Evolutionary conservation across 1,284 basidiomycete species (phyloP).

Genomic region (Chalciporus sp.): DNA sequence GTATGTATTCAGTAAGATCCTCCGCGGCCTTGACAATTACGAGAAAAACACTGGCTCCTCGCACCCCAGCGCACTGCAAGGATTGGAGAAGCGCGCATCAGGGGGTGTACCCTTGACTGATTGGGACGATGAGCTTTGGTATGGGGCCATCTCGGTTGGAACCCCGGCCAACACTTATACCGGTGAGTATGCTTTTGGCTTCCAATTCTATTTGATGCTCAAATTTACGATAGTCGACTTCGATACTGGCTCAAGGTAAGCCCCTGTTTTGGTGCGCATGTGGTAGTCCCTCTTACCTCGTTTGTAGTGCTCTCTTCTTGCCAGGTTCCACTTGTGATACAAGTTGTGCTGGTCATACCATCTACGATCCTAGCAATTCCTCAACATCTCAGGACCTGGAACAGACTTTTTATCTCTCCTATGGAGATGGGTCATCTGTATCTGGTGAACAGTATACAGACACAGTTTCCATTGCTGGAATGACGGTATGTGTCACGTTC

Average conservation of each 20-base stretch:
- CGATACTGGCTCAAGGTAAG: conserved; percentile 24
- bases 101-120: conserved; percentile 20
- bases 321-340: conserved; percentile 20
- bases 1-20: conserved; percentile 16
- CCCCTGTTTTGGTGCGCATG: not conserved
- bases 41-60: conserved; percentile 16
- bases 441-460: conserved; percentile 35
- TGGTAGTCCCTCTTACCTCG: conserved; percentile 36
- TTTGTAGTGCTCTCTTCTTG: conserved; percentile 37
- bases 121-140: conserved; percentile 14
- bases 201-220: not conserved
- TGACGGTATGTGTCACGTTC: conserved; percentile 15
- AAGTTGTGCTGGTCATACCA: conserved; percentile 32
- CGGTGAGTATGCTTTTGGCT: conserved; percentile 8
- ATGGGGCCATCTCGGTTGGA: conserved; percentile 21
- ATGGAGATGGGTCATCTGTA: conserved; percentile 35
- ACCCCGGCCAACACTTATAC: conserved; percentile 17
- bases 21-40: conserved; percentile 13
- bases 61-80: conserved; percentile 8
- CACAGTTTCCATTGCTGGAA: conserved; percentile 29
- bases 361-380: conserved; percentile 34
- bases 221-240: conserved; percentile 15
- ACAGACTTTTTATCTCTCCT: conserved; percentile 27
- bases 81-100: not conserved
- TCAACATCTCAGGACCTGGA: conserved; percentile 26